Conservation (phyloP, 163 green algal genomes). For the Trebouxia gelatinosa region DNA sequence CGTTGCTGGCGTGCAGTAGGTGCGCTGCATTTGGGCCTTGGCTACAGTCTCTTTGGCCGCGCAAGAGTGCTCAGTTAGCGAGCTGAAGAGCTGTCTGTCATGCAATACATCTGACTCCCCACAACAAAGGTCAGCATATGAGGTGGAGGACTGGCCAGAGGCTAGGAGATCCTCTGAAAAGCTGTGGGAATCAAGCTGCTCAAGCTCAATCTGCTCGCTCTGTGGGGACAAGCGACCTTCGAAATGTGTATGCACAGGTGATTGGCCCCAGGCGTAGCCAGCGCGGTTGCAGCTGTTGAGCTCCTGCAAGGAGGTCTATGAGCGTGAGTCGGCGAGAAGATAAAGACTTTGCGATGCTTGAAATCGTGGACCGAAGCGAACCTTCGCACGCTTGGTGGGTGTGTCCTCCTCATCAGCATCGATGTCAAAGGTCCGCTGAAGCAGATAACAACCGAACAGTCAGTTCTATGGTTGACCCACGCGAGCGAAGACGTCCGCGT, state of each 20-base stretch:
- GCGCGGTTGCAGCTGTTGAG: slow-evolving; percentile 6
- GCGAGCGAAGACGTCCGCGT: no score
- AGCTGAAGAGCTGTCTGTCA: not conserved
- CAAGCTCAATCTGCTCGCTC: slow-evolving; percentile 1
- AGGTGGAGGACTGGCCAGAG: slow-evolving; percentile 23
- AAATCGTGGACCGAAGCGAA: no score
- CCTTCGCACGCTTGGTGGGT: slow-evolving; percentile 23
- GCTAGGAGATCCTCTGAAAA: slow-evolving; percentile 16
- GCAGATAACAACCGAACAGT: not conserved
- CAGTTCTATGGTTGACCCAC: no score
- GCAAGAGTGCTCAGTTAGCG: not conserved
- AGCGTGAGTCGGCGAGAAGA: no score
- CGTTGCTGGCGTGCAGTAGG: no score
- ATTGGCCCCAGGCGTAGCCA: slow-evolving; percentile 18
- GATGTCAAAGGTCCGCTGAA: slow-evolving; percentile 26
- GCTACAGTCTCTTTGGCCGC: no score
- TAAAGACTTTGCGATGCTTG: no score
- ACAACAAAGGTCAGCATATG: slow-evolving; percentile 25
- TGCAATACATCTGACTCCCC: slow-evolving; percentile 24
- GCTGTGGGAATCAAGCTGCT: not conserved
- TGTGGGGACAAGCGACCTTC: slow-evolving; percentile 1
- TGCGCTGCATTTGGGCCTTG: no score
- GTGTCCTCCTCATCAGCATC: slow-evolving; percentile 21
- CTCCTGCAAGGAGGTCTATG: not conserved
- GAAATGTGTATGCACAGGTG: not conserved